Conservation (phyloP, 345 rosid species). For the Crucihimalaya himalaica region DNA sequence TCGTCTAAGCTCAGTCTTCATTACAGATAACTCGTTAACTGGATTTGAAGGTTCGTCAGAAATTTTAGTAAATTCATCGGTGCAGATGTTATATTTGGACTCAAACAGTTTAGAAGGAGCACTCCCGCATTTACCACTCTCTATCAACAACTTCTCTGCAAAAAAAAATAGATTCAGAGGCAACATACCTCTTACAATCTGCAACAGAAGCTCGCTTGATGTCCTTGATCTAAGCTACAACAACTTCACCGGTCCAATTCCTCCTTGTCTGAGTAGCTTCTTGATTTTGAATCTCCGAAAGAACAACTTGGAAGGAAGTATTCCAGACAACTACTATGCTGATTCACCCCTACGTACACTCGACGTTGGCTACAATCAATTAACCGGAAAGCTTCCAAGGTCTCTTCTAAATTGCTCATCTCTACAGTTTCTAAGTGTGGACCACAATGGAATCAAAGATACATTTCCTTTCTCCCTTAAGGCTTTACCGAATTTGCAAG, state of each 20-base stretch:
- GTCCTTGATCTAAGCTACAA: neutral
- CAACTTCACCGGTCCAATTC: neutral
- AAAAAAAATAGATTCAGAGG: accelerated
- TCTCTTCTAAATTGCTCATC: neutral
- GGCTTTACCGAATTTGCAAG: neutral
- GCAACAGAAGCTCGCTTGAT: neutral
- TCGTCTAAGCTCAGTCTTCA: neutral
- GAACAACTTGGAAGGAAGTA: neutral
- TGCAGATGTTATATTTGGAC: accelerated
- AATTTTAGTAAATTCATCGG: neutral
- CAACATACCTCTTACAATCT: neutral
- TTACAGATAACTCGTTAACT: neutral
- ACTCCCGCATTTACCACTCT: neutral
- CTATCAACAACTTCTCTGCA: neutral
- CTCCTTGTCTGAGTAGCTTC: neutral
- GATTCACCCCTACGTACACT: neutral
- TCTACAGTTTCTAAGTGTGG: neutral
- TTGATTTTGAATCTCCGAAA: neutral
- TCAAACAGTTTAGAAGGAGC: neutral
- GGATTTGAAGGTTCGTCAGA: neutral
- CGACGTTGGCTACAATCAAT: neutral
- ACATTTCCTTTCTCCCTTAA: neutral
- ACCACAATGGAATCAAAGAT: neutral
- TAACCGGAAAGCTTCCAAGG: neutral
- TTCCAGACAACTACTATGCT: neutral